These are phyloP conservation scores for Tagetes erecta DNA, from an alignment of 129 eudicot genomes.

Conservation along the genomic window DNA sequence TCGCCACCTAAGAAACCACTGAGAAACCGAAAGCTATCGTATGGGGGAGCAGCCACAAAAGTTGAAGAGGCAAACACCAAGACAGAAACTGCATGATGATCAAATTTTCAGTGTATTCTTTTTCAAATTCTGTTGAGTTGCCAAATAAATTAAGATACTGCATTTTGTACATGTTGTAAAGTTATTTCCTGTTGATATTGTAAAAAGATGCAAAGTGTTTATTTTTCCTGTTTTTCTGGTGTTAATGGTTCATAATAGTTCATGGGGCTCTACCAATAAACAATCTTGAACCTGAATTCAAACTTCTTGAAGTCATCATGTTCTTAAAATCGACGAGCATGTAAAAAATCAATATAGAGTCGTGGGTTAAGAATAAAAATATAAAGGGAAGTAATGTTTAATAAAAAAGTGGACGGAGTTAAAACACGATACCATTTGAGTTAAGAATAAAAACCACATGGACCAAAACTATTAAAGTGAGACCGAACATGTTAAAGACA, in stretches of 20 bases:
- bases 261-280: too few species aligned
- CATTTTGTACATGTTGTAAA: slow-evolving; percentile 15
- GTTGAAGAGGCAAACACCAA: slow-evolving; percentile 35
- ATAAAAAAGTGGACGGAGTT: too few species aligned
- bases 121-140: background rate
- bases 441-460: too few species aligned
- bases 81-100: slow-evolving; percentile 24
- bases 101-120: background rate
- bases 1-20: slow-evolving; percentile 47
- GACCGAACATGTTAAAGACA: too few species aligned
- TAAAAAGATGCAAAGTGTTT: background rate
- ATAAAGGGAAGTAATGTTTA: too few species aligned
- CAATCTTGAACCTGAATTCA: too few species aligned
- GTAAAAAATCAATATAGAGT: too few species aligned
- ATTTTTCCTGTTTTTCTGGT: background rate
- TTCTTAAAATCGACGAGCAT: too few species aligned
- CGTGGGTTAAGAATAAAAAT: too few species aligned
- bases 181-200: slow-evolving; percentile 13
- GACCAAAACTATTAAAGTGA: too few species aligned
- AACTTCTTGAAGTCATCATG: too few species aligned
- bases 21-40: slow-evolving; percentile 61
- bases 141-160: background rate
- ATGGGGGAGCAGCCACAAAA: slow-evolving; percentile 46
- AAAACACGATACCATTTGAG: too few species aligned
- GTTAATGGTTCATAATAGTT: background rate